Evolutionary conservation across 306 rosid genomes (phyloP), one percentile per base, ranked within the genome.

Genomic region (Castanospermum australe): DNA sequence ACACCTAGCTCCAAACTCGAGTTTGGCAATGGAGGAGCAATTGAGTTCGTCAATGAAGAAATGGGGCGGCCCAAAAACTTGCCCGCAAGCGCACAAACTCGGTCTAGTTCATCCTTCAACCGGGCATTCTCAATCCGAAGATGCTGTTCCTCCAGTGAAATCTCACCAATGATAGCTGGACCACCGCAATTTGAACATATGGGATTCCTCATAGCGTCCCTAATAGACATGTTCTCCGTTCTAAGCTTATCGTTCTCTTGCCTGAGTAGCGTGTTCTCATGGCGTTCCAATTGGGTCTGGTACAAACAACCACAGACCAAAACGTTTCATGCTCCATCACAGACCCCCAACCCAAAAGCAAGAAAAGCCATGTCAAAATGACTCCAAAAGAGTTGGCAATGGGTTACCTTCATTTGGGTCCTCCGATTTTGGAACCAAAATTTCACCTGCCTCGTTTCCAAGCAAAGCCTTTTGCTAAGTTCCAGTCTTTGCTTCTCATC

Each of bases 361-460:
- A 48, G 35, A 45, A 25, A 57, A 30, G 39, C 8, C 48, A 56
- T 22, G 52, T 45, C 73, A 52, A 68, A 78, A 73, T 30, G 15
- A 68, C 81, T 65, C 24, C 20, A 22, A 57, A 20, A 17, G 20
- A 4, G 13, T 30, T 11, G 3, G 4, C 4, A 52, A 6, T 21
- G 4, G 20, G 39, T 13, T 73, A 94, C 99, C 96, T 95, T 95
- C 99, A 95, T 92, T 62, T 95, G 99, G 62, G 99, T 95, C 63
- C 99, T 89, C 60, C 99, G 88, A 89, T 95, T 95, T 86, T 95
- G 99, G 89, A 95, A 95, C 99, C 99, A 95, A 81, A 95, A 95
- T 76, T 95, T 95, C 38, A 95, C 99, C 57, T 95, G 99, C 50
- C 97, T 86, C 0, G 97, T 95, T 86, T 95, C 99, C 80, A 95